Base-by-base conservation (phyloP, 352 stramenopile genomes). In the Blastocystis sp. region DNA sequence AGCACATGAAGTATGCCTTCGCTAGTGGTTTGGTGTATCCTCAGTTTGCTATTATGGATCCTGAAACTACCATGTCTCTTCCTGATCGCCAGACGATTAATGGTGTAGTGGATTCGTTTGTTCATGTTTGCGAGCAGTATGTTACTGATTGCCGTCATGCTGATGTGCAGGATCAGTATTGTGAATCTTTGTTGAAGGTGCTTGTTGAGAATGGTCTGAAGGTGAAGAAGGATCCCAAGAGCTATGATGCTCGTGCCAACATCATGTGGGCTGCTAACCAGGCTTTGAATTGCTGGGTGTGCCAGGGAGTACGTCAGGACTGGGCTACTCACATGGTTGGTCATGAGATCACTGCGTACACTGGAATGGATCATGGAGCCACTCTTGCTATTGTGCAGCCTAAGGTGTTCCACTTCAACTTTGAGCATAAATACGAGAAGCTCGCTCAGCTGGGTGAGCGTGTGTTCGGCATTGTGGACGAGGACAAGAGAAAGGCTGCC, bases 191-290 rank as follows among this genome's bases (percentile, higher is more conserved):
- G 42, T 42, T 89, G 60, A 76, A 76, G 48, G 78, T 89, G 37
- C 78, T 89, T 15, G 69, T 89, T 35, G 78, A 89, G 42, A 79
- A 89, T 37, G 78, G 78, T 11, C 33, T 59, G 33, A 59, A 68
- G 78, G 78, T 89, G 66, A 89, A 76, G 57, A 57, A 76, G 60
- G 78, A 89, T 19, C 78, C 78, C 1, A 89, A 89, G 40, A 56
- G 44, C 44, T 89, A 89, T 56, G 60, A 40, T 22, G 78, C 48
- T 37, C 60, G 78, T 48, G 78, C 78, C 42, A 89, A 89, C 66
- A 89, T 89, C 78, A 89, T 89, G 78, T 89, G 78, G 78, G 78
- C 60, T 30, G 78, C 78, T 51, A 89, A 59, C 35, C 78, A 89
- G 78, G 78, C 78, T 53, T 62, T 89, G 42, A 89, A 89, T 51